Evolutionary conservation across 306 rosid genomes (phyloP).

Genomic region (Malus sylvestris): DNA sequence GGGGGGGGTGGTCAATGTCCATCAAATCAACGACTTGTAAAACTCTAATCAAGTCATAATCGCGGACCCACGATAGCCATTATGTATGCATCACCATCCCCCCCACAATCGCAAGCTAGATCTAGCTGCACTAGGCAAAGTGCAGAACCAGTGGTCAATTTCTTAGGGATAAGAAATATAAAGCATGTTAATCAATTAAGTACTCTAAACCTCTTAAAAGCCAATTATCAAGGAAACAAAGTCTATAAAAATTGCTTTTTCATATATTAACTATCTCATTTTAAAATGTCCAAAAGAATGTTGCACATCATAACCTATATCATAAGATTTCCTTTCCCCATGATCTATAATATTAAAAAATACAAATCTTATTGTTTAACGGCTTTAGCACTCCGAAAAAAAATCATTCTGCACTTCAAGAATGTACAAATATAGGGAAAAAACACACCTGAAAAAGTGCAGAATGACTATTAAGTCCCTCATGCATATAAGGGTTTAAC

Average conservation of each 20-base stretch:
- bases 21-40: constrained; percentile 4
- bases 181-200: neutral
- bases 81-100: neutral
- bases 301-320: neutral
- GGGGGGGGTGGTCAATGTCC: neutral
- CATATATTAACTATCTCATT: neutral
- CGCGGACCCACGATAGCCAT: neutral
- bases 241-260: neutral
- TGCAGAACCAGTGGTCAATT: neutral
- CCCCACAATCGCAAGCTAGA: neutral
- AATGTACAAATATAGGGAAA: neutral
- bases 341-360: no score
- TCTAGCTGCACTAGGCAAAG: neutral
- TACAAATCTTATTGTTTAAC: no score
- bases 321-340: neutral
- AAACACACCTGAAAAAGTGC: neutral
- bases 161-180: neutral
- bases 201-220: neutral
- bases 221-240: neutral
- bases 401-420: neutral
- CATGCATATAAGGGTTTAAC: neutral
- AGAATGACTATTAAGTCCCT: neutral
- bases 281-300: neutral
- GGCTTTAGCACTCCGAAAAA: neutral
- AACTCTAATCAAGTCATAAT: neutral